Conservation (phyloP, 1,284 basidiomycete genomes). For the Irpex sp. region DNA sequence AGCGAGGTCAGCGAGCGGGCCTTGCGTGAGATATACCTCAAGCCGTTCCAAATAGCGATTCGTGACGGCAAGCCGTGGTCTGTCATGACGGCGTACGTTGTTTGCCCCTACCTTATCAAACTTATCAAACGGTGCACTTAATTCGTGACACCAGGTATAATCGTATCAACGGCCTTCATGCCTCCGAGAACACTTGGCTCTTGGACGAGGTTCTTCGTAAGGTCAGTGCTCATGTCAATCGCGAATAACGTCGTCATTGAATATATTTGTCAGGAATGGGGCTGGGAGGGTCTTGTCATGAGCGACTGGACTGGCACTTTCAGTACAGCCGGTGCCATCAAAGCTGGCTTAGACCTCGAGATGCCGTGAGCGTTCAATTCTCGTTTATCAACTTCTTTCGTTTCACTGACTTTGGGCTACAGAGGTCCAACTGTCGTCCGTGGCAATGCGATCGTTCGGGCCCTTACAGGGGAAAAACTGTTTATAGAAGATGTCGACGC, state of each 20-base stretch:
- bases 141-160: constrained; percentile 36
- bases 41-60: constrained; percentile 69
- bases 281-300: constrained; percentile 66
- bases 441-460: constrained; percentile 39
- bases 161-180: constrained; percentile 64
- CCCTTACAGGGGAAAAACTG: constrained; percentile 37
- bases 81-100: constrained; percentile 60
- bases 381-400: constrained; percentile 21
- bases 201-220: constrained; percentile 59
- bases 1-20: constrained; percentile 62
- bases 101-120: too few relatives aligned
- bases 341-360: constrained; percentile 73
- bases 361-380: constrained; percentile 51
- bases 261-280: constrained; percentile 51
- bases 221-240: neutral
- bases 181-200: constrained; percentile 56
- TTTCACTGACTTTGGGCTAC: constrained; percentile 49
- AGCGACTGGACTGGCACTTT: constrained; percentile 76
- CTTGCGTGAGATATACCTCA: constrained; percentile 73
- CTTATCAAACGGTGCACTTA: neutral
- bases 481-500: constrained; percentile 55
- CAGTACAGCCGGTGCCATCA: constrained; percentile 55
- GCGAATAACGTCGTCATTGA: neutral
- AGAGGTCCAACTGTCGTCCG: constrained; percentile 43
- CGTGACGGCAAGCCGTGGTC: constrained; percentile 63